phyloP scores from a whole-genome alignment of 2,329 filamentous ascomycete genomes.

The Rhynchosporium graminicola region DNA sequence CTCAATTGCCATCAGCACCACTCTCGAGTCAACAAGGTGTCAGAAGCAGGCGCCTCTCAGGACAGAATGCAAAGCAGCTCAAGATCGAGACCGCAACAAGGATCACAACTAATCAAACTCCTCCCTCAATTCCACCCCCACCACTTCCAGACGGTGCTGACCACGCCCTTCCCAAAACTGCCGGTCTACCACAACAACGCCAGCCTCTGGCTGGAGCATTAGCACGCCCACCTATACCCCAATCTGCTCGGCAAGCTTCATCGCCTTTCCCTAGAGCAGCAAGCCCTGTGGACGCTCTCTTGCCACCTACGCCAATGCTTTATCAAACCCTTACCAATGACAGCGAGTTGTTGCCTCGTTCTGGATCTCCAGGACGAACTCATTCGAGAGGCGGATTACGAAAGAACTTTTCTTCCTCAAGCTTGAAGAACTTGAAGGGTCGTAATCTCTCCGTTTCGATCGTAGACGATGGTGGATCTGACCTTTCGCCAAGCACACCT shows the following conservation, averaged over 20 bases:
- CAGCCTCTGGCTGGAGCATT: conserved; percentile 22
- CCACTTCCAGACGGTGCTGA: conserved; percentile 25
- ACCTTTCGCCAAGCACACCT: conserved; percentile 73
- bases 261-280: conserved; percentile 32
- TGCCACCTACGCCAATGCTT: conserved; percentile 40
- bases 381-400: conserved; percentile 50
- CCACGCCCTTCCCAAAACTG: conserved; percentile 34
- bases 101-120: conserved; percentile 23
- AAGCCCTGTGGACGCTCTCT: conserved; percentile 34
- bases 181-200: conserved; percentile 31
- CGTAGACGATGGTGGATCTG: conserved; percentile 60
- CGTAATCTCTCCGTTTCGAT: conserved; percentile 71
- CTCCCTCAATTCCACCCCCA: conserved; percentile 36
- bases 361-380: conserved; percentile 54
- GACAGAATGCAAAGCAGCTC: conserved; percentile 76
- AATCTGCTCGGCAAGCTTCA: conserved; percentile 35
- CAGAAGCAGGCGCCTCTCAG: conserved; percentile 75
- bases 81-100: conserved; percentile 76
- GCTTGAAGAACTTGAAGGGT: conserved; percentile 69
- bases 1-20: conserved; percentile 47
- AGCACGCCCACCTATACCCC: conserved; percentile 31
- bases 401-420: conserved; percentile 72
- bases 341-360: conserved; percentile 44
- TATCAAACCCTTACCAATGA: conserved; percentile 37
- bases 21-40: conserved; percentile 51